Evolutionary conservation across 768 basidiomycete species (phyloP).

Genomic region (Lactarius evosmus): DNA sequence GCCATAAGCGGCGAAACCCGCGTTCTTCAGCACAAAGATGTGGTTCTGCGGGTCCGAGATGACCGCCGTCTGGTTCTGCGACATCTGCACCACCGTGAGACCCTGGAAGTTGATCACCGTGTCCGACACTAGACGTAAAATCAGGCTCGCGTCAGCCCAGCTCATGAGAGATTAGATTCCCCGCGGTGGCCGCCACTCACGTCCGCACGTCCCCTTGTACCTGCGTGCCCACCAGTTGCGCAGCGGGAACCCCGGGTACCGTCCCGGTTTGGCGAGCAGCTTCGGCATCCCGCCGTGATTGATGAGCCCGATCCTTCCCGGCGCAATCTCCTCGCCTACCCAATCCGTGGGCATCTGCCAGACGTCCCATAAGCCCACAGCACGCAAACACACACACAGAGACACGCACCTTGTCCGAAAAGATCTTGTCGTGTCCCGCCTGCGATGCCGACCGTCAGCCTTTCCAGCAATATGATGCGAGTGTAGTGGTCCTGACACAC

Average conservation of each 20-base stretch:
- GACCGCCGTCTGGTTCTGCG: slow-evolving; percentile 80
- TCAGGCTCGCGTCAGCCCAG: neutral
- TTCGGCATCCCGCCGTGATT: slow-evolving; percentile 83
- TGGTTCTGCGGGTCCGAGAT: slow-evolving; percentile 76
- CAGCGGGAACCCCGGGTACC: slow-evolving; percentile 72
- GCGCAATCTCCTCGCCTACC: slow-evolving; percentile 68
- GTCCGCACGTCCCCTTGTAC: slow-evolving; percentile 66
- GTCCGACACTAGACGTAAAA: slow-evolving; percentile 58
- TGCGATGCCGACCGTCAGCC: slow-evolving; percentile 30
- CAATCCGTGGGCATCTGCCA: slow-evolving; percentile 56
- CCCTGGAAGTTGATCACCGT: slow-evolving; percentile 79
- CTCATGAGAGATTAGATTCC: too few species aligned
- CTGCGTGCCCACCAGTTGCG: slow-evolving; percentile 82
- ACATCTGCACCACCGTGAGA: slow-evolving; percentile 80
- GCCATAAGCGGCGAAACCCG: slow-evolving; percentile 75
- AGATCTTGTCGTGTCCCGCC: slow-evolving; percentile 53
- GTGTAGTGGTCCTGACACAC: too few species aligned
- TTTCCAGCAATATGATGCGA: too few species aligned
- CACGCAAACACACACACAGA: neutral
- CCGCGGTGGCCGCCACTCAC: too few species aligned
- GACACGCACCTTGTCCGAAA: slow-evolving; percentile 58
- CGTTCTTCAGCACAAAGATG: slow-evolving; percentile 76
- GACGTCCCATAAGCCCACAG: neutral
- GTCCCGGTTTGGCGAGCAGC: slow-evolving; percentile 67
- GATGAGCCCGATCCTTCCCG: slow-evolving; percentile 69